phyloP scores from a whole-genome alignment of 768 basidiomycete species.

The Pleurotus salmoneostramineus region DNA sequence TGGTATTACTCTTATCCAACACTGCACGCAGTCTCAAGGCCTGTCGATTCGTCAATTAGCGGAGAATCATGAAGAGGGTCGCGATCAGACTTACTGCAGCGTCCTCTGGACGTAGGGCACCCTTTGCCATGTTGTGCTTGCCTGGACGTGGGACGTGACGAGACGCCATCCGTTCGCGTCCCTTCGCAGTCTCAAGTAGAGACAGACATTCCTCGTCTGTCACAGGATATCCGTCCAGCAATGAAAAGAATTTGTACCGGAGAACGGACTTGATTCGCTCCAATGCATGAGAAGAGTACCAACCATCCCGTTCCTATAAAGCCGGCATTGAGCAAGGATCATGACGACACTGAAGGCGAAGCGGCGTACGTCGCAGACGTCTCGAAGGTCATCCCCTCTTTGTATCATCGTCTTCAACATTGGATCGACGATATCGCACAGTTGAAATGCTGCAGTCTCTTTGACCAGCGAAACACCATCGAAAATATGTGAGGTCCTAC shows the following conservation, averaged over 20 bases:
- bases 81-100: constrained; percentile 56
- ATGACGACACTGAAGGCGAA: neutral
- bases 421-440: constrained; percentile 88
- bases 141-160: constrained; percentile 56
- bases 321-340: neutral
- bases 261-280: constrained; percentile 83
- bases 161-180: constrained; percentile 33
- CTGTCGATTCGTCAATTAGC: constrained; percentile 25
- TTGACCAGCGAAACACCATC: constrained; percentile 78
- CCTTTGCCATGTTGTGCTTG: constrained; percentile 89
- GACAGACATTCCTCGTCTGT: constrained; percentile 72
- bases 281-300: constrained; percentile 76
- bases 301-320: constrained; percentile 77
- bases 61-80: neutral
- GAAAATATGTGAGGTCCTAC: constrained; percentile 77
- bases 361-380: constrained; percentile 67
- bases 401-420: constrained; percentile 82
- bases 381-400: constrained; percentile 62
- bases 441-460: constrained; percentile 90
- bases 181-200: constrained; percentile 45
- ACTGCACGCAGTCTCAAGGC: constrained; percentile 67
- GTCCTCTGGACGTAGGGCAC: constrained; percentile 77
- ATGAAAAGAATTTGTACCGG: constrained; percentile 80
- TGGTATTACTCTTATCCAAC: constrained; percentile 53
- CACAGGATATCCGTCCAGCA: constrained; percentile 67